Evolutionary conservation across 148 eudicot species (phyloP).

Genomic region (Hydrangea macrophylla): DNA sequence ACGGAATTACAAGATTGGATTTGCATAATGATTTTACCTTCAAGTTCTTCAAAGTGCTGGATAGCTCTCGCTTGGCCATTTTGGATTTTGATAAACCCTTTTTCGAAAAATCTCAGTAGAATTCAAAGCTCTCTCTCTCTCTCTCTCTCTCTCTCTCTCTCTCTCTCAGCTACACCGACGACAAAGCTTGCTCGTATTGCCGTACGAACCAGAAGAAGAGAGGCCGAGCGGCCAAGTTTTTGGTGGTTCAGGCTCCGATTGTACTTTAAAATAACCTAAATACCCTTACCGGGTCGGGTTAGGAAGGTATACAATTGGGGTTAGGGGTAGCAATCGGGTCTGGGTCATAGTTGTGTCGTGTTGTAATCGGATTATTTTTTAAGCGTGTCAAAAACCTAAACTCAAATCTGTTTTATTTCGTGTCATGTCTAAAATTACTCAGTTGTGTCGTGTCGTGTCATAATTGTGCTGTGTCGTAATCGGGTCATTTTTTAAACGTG

Average conservation of each 20-base stretch:
- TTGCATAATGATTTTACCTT: constrained; percentile 45
- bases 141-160: constrained; percentile 5
- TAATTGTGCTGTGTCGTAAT: no score
- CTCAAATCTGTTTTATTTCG: no score
- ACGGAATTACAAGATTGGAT: not conserved
- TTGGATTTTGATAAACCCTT: not conserved
- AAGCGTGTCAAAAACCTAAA: no score
- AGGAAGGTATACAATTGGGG: no score
- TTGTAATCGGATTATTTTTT: no score
- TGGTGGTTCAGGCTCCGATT: not conserved
- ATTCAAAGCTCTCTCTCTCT: not conserved
- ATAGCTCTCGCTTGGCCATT: constrained; percentile 81
- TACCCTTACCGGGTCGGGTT: no score
- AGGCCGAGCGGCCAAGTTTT: constrained; percentile 9
- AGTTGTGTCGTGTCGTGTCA: no score
- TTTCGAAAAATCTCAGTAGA: not conserved
- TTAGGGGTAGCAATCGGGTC: no score
- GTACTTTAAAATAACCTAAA: not conserved
- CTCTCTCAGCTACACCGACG: no score
- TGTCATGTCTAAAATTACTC: no score
- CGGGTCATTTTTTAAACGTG: no score
- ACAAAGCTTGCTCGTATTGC: not conserved
- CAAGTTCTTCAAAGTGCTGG: constrained; percentile 68
- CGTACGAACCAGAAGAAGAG: not conserved
- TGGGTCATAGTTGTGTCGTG: no score